Evolutionary conservation across 176 grass and related monocot genomes (phyloP).

Genomic region (Dendrocalamus sinicus): DNA sequence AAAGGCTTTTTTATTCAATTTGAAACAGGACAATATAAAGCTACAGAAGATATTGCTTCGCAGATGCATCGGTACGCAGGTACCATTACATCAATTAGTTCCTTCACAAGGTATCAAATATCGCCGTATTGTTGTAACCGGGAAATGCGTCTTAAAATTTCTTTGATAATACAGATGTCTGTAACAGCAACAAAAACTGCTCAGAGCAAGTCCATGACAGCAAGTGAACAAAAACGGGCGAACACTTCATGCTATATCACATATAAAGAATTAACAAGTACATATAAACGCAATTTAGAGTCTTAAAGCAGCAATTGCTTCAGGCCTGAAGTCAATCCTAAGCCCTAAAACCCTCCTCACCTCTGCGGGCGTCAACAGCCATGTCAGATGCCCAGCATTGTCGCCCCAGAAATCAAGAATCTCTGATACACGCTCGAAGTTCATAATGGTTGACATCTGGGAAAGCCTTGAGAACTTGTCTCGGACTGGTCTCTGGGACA

Average conservation of each 20-base stretch:
- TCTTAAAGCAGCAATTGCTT: slow-evolving; percentile 89
- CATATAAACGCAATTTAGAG: slow-evolving; percentile 57
- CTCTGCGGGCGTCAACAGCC: slow-evolving; percentile 90
- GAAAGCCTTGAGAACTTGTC: slow-evolving; percentile 94
- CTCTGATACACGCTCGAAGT: slow-evolving; percentile 89
- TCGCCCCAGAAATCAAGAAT: slow-evolving; percentile 98
- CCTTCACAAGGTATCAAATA: not conserved
- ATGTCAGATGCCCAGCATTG: slow-evolving; percentile 93
- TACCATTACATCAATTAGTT: not conserved
- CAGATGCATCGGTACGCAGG: not conserved
- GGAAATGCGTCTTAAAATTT: not conserved
- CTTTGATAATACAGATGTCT: slow-evolving; percentile 9
- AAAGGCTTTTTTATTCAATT: not conserved
- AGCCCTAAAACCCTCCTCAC: slow-evolving; percentile 85
- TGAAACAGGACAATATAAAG: not conserved
- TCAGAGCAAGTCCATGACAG: not conserved
- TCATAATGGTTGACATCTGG: slow-evolving; percentile 90
- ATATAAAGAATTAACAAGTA: slow-evolving; percentile 34
- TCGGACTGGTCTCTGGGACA: slow-evolving; percentile 83
- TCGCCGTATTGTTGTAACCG: not conserved
- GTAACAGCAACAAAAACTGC: not conserved
- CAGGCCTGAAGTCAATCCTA: slow-evolving; percentile 85
- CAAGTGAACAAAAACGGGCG: not conserved
- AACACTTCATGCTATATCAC: slow-evolving; percentile 33
- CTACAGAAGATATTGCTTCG: not conserved